Conservation (phyloP, 139 green algal genomes). For the Coelastrella sp. region DNA sequence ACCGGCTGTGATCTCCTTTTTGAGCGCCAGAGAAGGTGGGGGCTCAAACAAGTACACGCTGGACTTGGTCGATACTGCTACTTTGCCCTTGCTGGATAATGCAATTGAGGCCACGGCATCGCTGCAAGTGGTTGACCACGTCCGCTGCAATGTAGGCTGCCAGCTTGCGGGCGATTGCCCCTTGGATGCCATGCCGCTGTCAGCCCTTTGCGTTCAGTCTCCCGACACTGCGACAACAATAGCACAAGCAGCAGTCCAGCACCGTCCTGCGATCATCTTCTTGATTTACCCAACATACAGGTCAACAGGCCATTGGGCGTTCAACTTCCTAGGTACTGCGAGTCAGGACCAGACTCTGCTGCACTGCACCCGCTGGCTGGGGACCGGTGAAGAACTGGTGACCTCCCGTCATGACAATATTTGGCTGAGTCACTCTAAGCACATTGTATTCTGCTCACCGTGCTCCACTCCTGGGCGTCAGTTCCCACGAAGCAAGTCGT, state of each 20-base stretch:
- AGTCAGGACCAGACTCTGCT: neutral
- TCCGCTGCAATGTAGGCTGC: constrained; percentile 41
- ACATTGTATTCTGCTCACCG: neutral
- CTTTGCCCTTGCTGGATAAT: constrained; percentile 50
- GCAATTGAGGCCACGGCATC: constrained; percentile 40
- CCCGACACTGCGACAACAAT: neutral
- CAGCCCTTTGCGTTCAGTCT: neutral
- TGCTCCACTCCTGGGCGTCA: neutral
- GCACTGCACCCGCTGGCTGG: neutral
- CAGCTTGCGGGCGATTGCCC: neutral
- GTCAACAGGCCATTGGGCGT: no score
- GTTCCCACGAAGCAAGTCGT: neutral
- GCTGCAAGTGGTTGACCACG: constrained; percentile 37
- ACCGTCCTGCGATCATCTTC: neutral
- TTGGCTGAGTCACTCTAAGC: no score
- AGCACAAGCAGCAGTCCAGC: neutral
- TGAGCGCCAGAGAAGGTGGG: constrained; percentile 26
- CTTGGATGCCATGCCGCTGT: constrained; percentile 9
- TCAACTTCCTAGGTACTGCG: neutral
- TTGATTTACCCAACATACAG: neutral
- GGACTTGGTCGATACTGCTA: constrained; percentile 43
- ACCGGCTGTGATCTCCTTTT: constrained; percentile 47
- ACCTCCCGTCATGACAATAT: no score
- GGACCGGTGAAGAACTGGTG: neutral
- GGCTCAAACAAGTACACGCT: constrained; percentile 44